Percentiles rank a stretch among this genome's conserved stretches.
Evolutionary conservation across 1,284 basidiomycete genomes (phyloP).

Genomic region (Cryptococcus hybrid): DNA sequence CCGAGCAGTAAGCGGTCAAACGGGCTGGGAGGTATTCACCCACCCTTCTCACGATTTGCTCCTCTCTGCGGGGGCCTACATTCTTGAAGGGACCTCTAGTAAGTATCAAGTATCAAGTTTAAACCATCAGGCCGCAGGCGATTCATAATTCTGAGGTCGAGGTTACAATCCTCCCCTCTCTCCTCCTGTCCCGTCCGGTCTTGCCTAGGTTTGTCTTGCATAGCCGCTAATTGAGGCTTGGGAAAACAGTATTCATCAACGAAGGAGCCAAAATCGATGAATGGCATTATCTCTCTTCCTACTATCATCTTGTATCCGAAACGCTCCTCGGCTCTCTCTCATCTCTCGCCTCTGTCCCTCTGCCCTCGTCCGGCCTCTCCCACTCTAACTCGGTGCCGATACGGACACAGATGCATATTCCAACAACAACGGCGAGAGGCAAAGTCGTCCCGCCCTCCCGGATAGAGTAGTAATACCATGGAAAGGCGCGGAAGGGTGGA

Average conservation of each 20-base stretch:
- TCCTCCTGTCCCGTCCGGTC: too few relatives aligned
- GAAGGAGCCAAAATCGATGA: slow-evolving; percentile 17
- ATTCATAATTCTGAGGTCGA: too few relatives aligned
- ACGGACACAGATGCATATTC: background rate
- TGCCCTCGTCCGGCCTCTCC: slow-evolving; percentile 1
- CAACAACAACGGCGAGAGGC: slow-evolving; percentile 5
- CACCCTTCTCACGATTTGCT: background rate
- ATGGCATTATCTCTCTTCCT: slow-evolving; percentile 17
- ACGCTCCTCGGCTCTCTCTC: slow-evolving; percentile 19
- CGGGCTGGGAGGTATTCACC: slow-evolving; percentile 6
- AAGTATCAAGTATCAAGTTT: background rate
- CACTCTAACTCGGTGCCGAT: background rate
- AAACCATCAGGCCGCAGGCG: too few relatives aligned
- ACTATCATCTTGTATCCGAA: slow-evolving; percentile 28
- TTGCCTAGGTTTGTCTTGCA: background rate
- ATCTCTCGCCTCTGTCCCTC: slow-evolving; percentile 10
- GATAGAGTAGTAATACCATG: slow-evolving; percentile 23
- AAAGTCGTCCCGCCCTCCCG: slow-evolving; percentile 8
- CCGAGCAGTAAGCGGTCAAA: slow-evolving; percentile 13
- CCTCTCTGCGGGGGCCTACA: slow-evolving; percentile 2
- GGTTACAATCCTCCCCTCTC: too few relatives aligned
- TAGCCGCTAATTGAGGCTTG: background rate
- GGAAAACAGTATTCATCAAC: slow-evolving; percentile 18
- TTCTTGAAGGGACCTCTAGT: slow-evolving; percentile 14
- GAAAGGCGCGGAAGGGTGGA: slow-evolving; percentile 18